These are phyloP conservation scores for Heterobasidion annosum DNA, from an alignment of 1,284 basidiomycete species.

Conservation along the genomic window DNA sequence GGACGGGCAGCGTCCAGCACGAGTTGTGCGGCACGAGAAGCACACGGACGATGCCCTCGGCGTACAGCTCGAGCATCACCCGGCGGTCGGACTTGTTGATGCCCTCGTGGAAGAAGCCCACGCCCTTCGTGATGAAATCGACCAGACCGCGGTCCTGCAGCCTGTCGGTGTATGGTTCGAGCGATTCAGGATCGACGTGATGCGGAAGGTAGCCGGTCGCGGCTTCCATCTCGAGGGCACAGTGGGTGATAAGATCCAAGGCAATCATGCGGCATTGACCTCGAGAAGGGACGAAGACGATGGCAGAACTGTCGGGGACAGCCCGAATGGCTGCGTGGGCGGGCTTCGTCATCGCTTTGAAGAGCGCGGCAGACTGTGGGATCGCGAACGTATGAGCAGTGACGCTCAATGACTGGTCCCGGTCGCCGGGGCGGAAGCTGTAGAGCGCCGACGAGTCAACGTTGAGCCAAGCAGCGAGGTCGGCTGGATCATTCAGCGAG, in stretches of 20 bases:
- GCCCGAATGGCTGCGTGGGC: conserved; percentile 61
- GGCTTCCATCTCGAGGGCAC: conserved; percentile 69
- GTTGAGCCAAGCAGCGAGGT: conserved; percentile 80
- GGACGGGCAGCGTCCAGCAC: conserved; percentile 81
- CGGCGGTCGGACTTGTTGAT: conserved; percentile 65
- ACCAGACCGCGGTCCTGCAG: conserved; percentile 61
- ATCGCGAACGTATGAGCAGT: conserved; percentile 78
- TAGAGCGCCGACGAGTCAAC: conserved; percentile 61
- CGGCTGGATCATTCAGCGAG: conserved; percentile 75
- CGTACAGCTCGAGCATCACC: conserved; percentile 78
- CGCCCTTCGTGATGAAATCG: conserved; percentile 81
- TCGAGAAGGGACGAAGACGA: conserved; percentile 90
- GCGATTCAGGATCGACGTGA: conserved; percentile 40
- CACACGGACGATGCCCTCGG: conserved; percentile 74
- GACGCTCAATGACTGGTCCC: conserved; percentile 72
- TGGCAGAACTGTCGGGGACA: conserved; percentile 39
- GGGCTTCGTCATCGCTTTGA: conserved; percentile 92
- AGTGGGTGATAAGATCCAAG: conserved; percentile 81
- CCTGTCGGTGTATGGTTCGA: conserved; percentile 54
- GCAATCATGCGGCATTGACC: conserved; percentile 75
- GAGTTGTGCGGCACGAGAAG: conserved; percentile 78
- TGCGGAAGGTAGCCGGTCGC: conserved; percentile 63
- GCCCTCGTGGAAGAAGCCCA: conserved; percentile 82
- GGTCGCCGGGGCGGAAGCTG: conserved; percentile 77
- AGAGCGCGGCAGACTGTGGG: conserved; percentile 78